Evolutionary conservation across 2,329 filamentous ascomycete genomes (phyloP).

Genomic region (Xylaria sp.): DNA sequence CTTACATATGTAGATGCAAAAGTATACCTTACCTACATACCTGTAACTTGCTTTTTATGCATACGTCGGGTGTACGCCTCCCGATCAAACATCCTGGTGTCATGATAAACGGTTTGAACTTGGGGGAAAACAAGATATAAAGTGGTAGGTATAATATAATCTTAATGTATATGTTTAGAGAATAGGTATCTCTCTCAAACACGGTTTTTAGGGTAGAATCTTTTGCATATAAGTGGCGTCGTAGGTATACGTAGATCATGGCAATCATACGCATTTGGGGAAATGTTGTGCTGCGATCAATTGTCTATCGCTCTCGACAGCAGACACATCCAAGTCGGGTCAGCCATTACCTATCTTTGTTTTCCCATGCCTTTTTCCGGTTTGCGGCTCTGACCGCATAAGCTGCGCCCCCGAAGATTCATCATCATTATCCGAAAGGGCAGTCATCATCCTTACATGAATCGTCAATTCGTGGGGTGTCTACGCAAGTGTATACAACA

Average conservation of each 20-base stretch:
- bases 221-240: not conserved
- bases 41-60: too few relatives aligned
- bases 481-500: constrained; percentile 3
- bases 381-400: constrained; percentile 23
- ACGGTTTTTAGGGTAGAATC: too few relatives aligned
- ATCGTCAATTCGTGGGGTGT: not conserved
- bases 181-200: too few relatives aligned
- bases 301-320: not conserved
- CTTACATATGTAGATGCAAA: not conserved
- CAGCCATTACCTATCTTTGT: constrained; percentile 8
- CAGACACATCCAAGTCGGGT: not conserved
- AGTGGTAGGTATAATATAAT: too few relatives aligned
- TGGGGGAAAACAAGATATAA: too few relatives aligned
- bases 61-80: too few relatives aligned
- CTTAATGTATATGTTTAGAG: too few relatives aligned
- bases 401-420: constrained; percentile 35
- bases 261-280: constrained; percentile 10
- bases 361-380: constrained; percentile 2
- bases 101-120: too few relatives aligned
- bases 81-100: too few relatives aligned
- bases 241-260: not conserved
- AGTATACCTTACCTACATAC: too few relatives aligned
- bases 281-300: constrained; percentile 23
- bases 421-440: constrained; percentile 33
- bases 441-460: constrained; percentile 25